These are phyloP conservation scores for Podospora anserina DNA, from an alignment of 495 filamentous ascomycete genomes.

Conservation along the genomic window DNA sequence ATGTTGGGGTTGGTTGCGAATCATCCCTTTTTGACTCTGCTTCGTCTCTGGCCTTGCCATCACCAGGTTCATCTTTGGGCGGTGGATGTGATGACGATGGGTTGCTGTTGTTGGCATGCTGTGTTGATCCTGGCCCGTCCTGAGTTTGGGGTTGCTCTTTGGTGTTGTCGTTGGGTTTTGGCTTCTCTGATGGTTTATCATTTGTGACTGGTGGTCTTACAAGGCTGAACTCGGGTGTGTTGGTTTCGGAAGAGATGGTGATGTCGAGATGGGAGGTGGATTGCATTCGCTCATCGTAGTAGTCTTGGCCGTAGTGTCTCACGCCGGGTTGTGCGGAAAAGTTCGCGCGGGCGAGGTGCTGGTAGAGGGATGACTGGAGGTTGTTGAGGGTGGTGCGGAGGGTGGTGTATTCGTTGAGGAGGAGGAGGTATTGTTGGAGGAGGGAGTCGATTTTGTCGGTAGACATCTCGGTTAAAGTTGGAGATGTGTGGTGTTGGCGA, in stretches of 20 bases:
- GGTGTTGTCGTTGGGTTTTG: background rate
- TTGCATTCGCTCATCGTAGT: slow-evolving; percentile 72
- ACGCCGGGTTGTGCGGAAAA: slow-evolving; percentile 61
- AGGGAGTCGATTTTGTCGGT: slow-evolving; percentile 55
- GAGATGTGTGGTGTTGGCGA: background rate
- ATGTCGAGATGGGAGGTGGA: slow-evolving; percentile 38
- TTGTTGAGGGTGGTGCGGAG: slow-evolving; percentile 53
- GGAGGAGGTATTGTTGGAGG: slow-evolving; percentile 63
- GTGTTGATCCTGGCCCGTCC: too few relatives aligned
- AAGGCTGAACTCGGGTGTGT: background rate
- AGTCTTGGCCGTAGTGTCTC: slow-evolving; percentile 59
- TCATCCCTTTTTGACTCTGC: slow-evolving; percentile 6
- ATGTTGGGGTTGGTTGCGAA: too few relatives aligned
- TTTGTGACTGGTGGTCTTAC: slow-evolving; percentile 22
- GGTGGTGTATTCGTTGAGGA: slow-evolving; percentile 67
- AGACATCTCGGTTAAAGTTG: background rate
- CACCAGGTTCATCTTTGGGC: background rate
- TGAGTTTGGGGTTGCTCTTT: too few relatives aligned
- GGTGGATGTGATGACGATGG: too few relatives aligned
- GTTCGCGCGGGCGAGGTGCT: slow-evolving; percentile 65
- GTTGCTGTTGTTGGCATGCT: background rate
- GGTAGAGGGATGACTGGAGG: slow-evolving; percentile 53
- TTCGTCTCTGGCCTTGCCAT: background rate
- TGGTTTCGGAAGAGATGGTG: background rate
- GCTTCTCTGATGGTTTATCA: slow-evolving; percentile 6